Percentiles rank a stretch among this genome's conserved stretches.
Conservation (phyloP, 305 asterid species). For the Striga hermonthica region DNA sequence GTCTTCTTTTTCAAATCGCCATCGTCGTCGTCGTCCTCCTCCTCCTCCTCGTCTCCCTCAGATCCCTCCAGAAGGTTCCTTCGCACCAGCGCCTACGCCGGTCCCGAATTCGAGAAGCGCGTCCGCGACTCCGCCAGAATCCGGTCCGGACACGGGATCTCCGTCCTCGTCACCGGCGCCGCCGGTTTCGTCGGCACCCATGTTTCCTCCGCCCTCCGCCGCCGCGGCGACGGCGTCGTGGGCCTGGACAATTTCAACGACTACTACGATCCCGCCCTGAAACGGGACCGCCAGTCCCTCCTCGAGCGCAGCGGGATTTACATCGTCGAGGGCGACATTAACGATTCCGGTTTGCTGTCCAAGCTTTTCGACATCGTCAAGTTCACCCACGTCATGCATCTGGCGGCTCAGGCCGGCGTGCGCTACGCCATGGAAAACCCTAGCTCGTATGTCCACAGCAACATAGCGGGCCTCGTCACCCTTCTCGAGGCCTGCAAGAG, state of each 20-base stretch:
- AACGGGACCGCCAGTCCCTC: conserved; percentile 51
- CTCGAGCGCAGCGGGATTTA: conserved; percentile 47
- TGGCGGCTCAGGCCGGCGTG: conserved; percentile 70
- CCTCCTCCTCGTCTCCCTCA: conserved; percentile 33
- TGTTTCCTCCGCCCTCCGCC: conserved; percentile 53
- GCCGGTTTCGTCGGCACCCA: conserved; percentile 69
- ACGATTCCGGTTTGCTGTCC: conserved; percentile 39
- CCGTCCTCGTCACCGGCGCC: conserved; percentile 57
- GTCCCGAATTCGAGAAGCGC: conserved; percentile 51
- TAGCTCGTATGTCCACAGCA: conserved; percentile 55
- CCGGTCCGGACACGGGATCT: conserved; percentile 48
- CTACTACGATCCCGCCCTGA: conserved; percentile 59
- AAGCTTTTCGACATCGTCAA: conserved; percentile 53
- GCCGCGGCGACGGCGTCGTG: conserved; percentile 60
- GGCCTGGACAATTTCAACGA: conserved; percentile 61
- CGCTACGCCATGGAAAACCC: conserved; percentile 72
- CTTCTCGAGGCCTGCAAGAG: conserved; percentile 54
- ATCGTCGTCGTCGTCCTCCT: conserved; percentile 34
- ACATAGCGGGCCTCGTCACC: conserved; percentile 61
- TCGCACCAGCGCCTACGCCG: conserved; percentile 38
- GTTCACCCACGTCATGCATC: conserved; percentile 59
- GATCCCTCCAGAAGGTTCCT: conserved; percentile 52
- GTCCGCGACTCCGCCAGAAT: conserved; percentile 48
- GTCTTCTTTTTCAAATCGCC: conserved; percentile 48
- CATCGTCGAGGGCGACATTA: conserved; percentile 68